Base-by-base conservation (phyloP, 768 basidiomycete genomes). In the Leccinum truebloodii region DNA sequence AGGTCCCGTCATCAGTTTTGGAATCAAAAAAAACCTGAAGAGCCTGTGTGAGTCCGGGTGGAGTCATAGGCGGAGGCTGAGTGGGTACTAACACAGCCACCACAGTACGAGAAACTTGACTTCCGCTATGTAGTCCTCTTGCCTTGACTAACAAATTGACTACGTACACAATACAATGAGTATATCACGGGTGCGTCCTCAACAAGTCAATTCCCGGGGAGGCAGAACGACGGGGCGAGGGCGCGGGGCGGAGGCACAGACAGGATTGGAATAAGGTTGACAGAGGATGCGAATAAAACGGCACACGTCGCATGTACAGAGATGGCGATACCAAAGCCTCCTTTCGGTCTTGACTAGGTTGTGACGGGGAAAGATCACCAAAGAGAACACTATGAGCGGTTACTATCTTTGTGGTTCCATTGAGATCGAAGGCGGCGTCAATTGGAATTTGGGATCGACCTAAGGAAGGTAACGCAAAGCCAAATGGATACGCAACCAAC, bases 241-340 rank as follows among this genome's bases (percentile, higher is more conserved):
- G 30, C 30, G 30, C 30, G 9, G 30, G 30, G 30, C 30, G 9
- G 30, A 30, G 8, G 9, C 9, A 10, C 9, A 32, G 30, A 32
- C 30, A 32, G 30, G 30, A 32, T 10, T 32, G 30, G 10, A 32
- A 32, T 32, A 32, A 26, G 10, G 30, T 32, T 10, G 30, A 32
- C 30, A 32, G 0, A 3, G 87, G 86, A 65, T 87, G 85, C 0
- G 71, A 69, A 65, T 82, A 71, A 6, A 88, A 68, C 4, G 87
- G 87, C 32, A 84, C 67, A n/a, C 83, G 81, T 3, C 84, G 81
- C 0, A 86, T 83, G 64, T 84, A 87, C 7, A 80, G 9, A 0
- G 85, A 88, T 26, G 84, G 80, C 0, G 84, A 82, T 1, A 73
- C 61, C 16, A 87, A 61, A 22, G 76, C 34, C 32, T 34, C 75